A percentile compares a stretch with the other conserved stretches of the same genome.
phyloP scores from a whole-genome alignment of 768 basidiomycete genomes.

The Pleurotus cornucopiae region DNA sequence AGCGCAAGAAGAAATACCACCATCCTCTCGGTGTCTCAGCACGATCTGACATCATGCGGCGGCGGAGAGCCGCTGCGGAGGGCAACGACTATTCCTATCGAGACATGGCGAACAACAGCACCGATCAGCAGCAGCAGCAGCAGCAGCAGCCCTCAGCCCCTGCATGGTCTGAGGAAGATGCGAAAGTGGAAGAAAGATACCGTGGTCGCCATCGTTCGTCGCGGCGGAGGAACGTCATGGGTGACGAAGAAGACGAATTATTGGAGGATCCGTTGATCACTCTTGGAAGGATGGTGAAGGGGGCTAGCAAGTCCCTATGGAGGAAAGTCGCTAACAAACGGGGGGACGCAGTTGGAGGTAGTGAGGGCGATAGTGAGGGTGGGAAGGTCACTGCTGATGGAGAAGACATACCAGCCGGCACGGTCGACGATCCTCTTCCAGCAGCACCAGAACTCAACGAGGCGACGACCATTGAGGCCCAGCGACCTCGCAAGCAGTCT shows the following conservation, averaged over 20 bases:
- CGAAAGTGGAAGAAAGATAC: conserved; percentile 12
- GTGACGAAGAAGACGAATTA: conserved; percentile 20
- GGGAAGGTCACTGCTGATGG: conserved; percentile 6
- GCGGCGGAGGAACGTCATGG: conserved; percentile 16
- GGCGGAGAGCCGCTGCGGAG: conserved; percentile 16
- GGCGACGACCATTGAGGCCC: not conserved
- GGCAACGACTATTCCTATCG: not conserved
- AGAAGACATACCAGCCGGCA: not conserved
- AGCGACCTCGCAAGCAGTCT: not conserved
- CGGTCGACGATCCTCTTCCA: too few relatives aligned
- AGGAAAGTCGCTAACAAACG: conserved; percentile 40
- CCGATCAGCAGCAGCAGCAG: too few relatives aligned
- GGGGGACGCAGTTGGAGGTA: conserved; percentile 13
- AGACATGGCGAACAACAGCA: not conserved
- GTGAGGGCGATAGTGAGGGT: conserved; percentile 9
- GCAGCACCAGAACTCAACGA: not conserved
- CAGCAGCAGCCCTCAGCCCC: not conserved
- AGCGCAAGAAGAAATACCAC: conserved; percentile 42
- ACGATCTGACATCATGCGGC: conserved; percentile 35
- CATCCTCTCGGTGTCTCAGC: conserved; percentile 55
- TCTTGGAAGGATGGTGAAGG: conserved; percentile 50
- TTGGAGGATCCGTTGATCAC: conserved; percentile 44
- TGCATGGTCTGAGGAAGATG: not conserved
- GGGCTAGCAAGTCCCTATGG: conserved; percentile 47
- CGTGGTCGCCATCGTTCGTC: conserved; percentile 14